These are phyloP conservation scores for Artomyces pyxidatus DNA, from an alignment of 768 basidiomycete species.

Conservation along the genomic window DNA sequence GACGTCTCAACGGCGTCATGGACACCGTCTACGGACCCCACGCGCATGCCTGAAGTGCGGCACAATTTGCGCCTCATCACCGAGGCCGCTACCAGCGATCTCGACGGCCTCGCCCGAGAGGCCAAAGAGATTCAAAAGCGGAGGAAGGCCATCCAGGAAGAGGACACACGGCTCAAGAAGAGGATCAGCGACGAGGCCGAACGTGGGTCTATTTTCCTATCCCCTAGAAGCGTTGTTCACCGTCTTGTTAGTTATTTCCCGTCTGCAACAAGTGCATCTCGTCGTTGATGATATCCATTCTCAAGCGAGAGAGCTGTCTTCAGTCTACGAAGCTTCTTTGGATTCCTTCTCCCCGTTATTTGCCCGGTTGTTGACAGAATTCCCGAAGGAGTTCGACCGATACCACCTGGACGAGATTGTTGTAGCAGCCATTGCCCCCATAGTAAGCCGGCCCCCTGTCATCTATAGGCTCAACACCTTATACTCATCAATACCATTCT, in stretches of 20 bases:
- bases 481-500: too few species aligned
- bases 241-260: conserved; percentile 53
- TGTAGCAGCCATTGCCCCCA: conserved; percentile 84
- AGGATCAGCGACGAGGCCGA: conserved; percentile 71
- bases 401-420: conserved; percentile 87
- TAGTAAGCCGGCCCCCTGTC: too few species aligned
- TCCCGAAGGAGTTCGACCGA: conserved; percentile 61
- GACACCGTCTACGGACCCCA: conserved; percentile 82
- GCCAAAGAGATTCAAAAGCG: conserved; percentile 77
- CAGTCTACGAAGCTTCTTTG: conserved; percentile 62
- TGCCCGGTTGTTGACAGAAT: conserved; percentile 63
- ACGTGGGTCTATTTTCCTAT: conserved; percentile 35
- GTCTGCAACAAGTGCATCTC: conserved; percentile 69
- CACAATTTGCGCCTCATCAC: conserved; percentile 89
- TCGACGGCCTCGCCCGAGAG: conserved; percentile 86
- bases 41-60: conserved; percentile 91
- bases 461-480: too few species aligned
- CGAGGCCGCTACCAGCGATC: conserved; percentile 73
- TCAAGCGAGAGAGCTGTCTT: conserved; percentile 55
- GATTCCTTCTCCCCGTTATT: conserved; percentile 68
- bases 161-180: conserved; percentile 63
- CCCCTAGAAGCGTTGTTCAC: conserved; percentile 1
- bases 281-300: conserved; percentile 64
- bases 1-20: conserved; percentile 70
- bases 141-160: conserved; percentile 60